A percentile compares a stretch with the other conserved stretches of the same genome.
Conservation (phyloP, 345 rosid species). For the Eucalyptus camaldulensis region DNA sequence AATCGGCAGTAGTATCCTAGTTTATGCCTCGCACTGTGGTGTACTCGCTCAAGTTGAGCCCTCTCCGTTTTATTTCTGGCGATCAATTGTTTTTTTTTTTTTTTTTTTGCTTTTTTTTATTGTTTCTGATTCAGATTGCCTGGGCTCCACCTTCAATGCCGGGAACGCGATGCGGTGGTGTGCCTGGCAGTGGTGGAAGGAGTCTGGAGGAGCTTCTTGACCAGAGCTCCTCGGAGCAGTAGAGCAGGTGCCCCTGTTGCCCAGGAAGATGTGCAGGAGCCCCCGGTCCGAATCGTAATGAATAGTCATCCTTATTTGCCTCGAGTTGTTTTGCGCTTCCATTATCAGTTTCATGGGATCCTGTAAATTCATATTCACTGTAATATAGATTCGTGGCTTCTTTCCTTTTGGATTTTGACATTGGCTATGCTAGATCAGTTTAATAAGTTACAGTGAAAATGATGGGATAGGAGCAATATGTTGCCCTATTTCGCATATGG, state of each 20-base stretch:
- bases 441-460: neutral
- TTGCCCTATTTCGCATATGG: neutral
- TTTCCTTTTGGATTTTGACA: neutral
- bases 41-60: neutral
- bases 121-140: conserved; percentile 3
- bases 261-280: neutral
- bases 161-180: neutral
- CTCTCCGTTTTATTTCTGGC: neutral
- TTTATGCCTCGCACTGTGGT: neutral
- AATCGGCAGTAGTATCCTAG: neutral
- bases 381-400: neutral
- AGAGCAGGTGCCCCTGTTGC: neutral
- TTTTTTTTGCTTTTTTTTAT: neutral
- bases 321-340: neutral
- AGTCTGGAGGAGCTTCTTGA: neutral
- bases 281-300: neutral
- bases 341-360: neutral
- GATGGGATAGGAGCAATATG: neutral
- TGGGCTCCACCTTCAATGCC: conserved; percentile 9
- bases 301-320: neutral
- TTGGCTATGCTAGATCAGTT: neutral
- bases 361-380: neutral
- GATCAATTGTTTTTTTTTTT: no score
- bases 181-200: conserved; percentile 10
- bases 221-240: neutral